Percentiles rank a stretch among this genome's conserved stretches.
Evolutionary conservation across 1,284 basidiomycete species (phyloP).

Genomic region (Coriolopsis trogii): DNA sequence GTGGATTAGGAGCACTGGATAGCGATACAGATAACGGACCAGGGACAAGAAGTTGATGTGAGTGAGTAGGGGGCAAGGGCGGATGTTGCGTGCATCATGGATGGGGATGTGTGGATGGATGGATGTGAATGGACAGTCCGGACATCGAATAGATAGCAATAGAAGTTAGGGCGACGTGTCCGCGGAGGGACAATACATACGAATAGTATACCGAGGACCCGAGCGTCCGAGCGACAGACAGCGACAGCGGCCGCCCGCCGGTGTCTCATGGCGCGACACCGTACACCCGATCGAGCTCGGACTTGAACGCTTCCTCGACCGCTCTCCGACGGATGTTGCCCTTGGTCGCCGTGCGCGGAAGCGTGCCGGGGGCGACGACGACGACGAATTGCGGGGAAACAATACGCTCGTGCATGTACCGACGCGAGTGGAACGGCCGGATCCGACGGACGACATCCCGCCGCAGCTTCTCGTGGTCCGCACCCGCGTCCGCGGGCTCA

Average conservation of each 20-base stretch:
- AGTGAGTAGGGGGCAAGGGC: neutral
- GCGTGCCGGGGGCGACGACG: slow-evolving; percentile 53
- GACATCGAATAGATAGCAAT: slow-evolving; percentile 15
- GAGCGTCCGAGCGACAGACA: neutral
- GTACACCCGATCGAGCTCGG: slow-evolving; percentile 56
- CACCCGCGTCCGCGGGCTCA: slow-evolving; percentile 50
- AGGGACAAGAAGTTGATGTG: slow-evolving; percentile 6
- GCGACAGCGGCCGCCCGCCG: no score
- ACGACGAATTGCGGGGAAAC: slow-evolving; percentile 55
- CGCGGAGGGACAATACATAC: neutral
- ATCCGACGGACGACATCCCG: slow-evolving; percentile 69
- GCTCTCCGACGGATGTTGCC: slow-evolving; percentile 69
- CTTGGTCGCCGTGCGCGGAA: slow-evolving; percentile 69
- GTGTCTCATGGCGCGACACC: slow-evolving; percentile 24
- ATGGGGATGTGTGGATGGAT: neutral
- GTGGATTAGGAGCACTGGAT: neutral
- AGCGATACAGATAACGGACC: slow-evolving; percentile 1
- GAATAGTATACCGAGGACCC: neutral
- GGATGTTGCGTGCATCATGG: no score
- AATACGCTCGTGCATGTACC: slow-evolving; percentile 72
- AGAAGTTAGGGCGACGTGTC: slow-evolving; percentile 2
- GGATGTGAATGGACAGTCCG: no score
- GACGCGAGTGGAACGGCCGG: slow-evolving; percentile 59
- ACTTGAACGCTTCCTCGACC: slow-evolving; percentile 59
- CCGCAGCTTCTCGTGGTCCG: slow-evolving; percentile 55